Evolutionary conservation across 148 eudicot species (phyloP).

Genomic region (Persicaria maculosa): DNA sequence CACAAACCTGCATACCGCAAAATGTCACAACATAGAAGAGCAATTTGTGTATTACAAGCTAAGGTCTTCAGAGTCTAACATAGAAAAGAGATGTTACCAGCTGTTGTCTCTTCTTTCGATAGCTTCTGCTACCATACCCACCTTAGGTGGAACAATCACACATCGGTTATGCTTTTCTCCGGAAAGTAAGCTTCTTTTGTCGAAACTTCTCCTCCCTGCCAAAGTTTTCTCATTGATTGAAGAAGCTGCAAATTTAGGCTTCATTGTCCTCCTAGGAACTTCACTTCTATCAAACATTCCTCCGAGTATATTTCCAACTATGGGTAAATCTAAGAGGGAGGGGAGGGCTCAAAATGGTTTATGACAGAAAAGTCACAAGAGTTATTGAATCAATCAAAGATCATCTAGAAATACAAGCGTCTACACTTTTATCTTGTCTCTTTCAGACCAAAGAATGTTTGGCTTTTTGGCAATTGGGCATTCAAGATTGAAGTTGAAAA

Average conservation of each 20-base stretch:
- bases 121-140: constrained; percentile 31
- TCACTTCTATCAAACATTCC: neutral
- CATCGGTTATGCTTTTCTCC: constrained; percentile 25
- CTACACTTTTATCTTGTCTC: neutral
- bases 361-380: neutral
- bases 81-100: constrained; percentile 22
- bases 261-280: constrained; percentile 13
- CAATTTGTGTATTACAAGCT: neutral
- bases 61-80: neutral
- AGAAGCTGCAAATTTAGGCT: constrained; percentile 9
- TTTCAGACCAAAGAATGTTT: constrained; percentile 3
- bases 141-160: constrained; percentile 25
- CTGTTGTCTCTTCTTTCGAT: constrained; percentile 29
- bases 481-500: neutral
- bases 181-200: constrained; percentile 11
- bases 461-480: neutral
- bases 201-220: constrained; percentile 17
- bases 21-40: neutral
- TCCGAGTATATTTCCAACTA: neutral
- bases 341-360: neutral
- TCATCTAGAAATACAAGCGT: neutral
- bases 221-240: constrained; percentile 19
- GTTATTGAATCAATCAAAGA: neutral
- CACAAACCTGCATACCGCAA: constrained; percentile 29
- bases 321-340: neutral